Base-by-base conservation (phyloP, 805 yeast genomes). In the Candida sonorensis region DNA sequence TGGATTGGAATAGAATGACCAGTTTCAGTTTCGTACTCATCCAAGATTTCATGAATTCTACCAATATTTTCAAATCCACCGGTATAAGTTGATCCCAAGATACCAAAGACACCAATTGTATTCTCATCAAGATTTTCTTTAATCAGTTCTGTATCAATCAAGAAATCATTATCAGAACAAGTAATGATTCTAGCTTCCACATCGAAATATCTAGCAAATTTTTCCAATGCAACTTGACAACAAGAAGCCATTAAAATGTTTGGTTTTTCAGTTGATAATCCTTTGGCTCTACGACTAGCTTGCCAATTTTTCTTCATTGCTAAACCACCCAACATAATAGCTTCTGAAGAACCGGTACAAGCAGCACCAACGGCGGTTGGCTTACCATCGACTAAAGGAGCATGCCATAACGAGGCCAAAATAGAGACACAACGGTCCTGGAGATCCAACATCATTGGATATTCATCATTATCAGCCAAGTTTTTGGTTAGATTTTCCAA, bases 291-390 rank as follows among this genome's bases (percentile, higher is more conserved):
- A 48, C 81, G 72, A 44, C 62, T 68, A 17, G 66, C 75, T 58
- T 83, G 92, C 97, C 97, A 87, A 36, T 70, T 68, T 48, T 85
- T 83, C 68, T 88, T 88, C 83, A 88, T 68, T 10, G 96, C 95
- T 34, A 87, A 66, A 4, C 96, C 97, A 27, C 94, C 97, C 32
- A 87, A 72, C 83, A 86, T 85, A 46, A 88, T 78, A 7, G 96
- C 97, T 56, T 87, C 97, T 1, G 90, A 78, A 2, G 95, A 86
- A 5, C 97, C 97, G 2, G 95, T 87, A 34, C 95, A 84, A 17
- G 95, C 92, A 10, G 94, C 77, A 16, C 97, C 97, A 19, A 85
- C 65, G 4, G 94, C 76, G 6, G 26, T 23, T 23, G 52, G 41
- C 36, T 56, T 24, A 13, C 15, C 13, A 3, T 17, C 14, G 4